Base-by-base conservation (phyloP, 306 rosid genomes). In the Chamaecrista fasciculata region DNA sequence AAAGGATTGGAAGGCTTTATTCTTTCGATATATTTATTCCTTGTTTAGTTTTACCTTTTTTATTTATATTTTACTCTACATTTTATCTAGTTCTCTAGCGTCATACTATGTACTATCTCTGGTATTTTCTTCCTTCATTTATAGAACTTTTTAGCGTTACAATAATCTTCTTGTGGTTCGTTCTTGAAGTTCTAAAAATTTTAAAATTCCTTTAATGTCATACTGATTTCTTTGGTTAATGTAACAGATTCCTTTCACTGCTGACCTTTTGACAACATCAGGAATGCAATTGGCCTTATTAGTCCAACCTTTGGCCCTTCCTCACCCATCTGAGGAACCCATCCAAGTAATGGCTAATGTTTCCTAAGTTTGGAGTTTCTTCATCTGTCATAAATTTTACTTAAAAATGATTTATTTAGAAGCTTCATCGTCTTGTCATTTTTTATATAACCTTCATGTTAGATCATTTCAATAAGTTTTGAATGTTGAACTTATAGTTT, bases 211-310 rank as follows among this genome's bases (percentile, higher is more conserved):
- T 52, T 37, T 61, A 44, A 39, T 65, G 21, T 43, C 39, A 43
- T 76, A 49, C 71, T 82, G 69, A 67, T 36, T 71, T 72, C 57
- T 36, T 50, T 62, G 47, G 67, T 77, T 67, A 37, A 73, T 56
- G 77, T 48, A 74, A 43, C 88, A 94, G 99, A 78, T 91, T 72
- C 97, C 99, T 52, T 86, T 86, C 84, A 91, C 99, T 26, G 82
- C 87, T 73, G 97, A 94, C 77, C 92, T 94, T 69, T 79, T 94
- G 86, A 49, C 85, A 81, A 91, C 97, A 64, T 91, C 99, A 67
- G 99, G 97, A 70, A 91, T 94, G 99, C 97, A 91, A 50, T 84
- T 94, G 76, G 95, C 99, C 80, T 81, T 91, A 91, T 65, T 91
- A 82, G 96, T 94, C 79, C 97, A 94, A 75, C 99, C 99, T 37